phyloP scores from a whole-genome alignment of 257 asterid species.

The Solanum raphanifolium region DNA sequence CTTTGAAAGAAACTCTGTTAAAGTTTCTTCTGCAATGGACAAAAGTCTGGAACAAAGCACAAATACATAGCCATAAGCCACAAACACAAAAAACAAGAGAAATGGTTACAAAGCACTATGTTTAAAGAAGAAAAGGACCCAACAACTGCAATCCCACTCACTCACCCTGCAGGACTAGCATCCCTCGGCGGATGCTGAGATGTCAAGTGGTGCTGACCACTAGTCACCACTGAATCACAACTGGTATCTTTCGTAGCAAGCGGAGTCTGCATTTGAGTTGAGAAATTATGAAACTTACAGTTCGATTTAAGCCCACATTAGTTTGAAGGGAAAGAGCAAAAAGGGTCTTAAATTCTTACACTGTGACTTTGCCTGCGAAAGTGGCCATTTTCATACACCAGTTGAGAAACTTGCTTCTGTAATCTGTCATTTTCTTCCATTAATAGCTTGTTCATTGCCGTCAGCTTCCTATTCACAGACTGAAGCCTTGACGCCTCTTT shows the following conservation, averaged over 20 bases:
- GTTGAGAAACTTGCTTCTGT: constrained; percentile 82
- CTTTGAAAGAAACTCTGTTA: constrained; percentile 93
- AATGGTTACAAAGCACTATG: constrained; percentile 16
- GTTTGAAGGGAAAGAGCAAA: background rate
- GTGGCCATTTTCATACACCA: constrained; percentile 72
- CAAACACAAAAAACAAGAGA: constrained; percentile 23
- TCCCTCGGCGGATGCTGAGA: constrained; percentile 93
- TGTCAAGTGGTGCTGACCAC: constrained; percentile 73
- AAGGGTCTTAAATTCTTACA: constrained; percentile 18
- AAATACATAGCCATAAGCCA: constrained; percentile 13
- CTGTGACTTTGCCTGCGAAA: constrained; percentile 47
- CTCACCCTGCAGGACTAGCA: constrained; percentile 99
- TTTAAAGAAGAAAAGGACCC: constrained; percentile 40
- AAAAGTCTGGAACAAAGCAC: constrained; percentile 50
- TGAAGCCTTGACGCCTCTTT: constrained; percentile 84
- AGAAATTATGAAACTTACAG: background rate
- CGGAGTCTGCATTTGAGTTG: constrained; percentile 31
- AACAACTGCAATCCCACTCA: constrained; percentile 39
- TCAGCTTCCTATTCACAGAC: constrained; percentile 69
- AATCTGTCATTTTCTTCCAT: constrained; percentile 91
- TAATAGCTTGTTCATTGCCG: constrained; percentile 88
- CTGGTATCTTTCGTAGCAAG: constrained; percentile 77
- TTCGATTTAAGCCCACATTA: background rate
- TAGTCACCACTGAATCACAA: constrained; percentile 87
- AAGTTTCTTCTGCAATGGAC: constrained; percentile 97